phyloP scores from a whole-genome alignment of 192 early-diverging fungal species.

The Backusella tuberculispora region DNA sequence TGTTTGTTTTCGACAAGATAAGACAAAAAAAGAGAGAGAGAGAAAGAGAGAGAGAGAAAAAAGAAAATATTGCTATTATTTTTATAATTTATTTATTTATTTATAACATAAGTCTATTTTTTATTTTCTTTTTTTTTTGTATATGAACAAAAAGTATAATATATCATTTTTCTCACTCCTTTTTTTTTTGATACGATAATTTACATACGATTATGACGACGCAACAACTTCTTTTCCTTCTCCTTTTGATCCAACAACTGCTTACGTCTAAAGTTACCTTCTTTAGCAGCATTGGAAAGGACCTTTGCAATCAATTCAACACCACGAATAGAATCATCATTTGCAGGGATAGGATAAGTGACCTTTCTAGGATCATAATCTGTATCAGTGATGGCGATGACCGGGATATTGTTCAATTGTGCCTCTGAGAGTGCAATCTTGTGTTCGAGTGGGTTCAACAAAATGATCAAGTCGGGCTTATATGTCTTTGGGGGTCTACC shows the following conservation, averaged over 20 bases:
- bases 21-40: neutral
- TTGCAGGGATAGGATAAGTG: slow-evolving; percentile 92
- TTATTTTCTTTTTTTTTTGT: neutral
- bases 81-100: neutral
- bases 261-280: slow-evolving; percentile 56
- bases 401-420: slow-evolving; percentile 76
- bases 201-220: slow-evolving; percentile 4
- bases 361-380: slow-evolving; percentile 86
- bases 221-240: slow-evolving; percentile 27
- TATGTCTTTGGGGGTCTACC: slow-evolving; percentile 51
- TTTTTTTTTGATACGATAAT: neutral
- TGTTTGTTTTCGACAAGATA: neutral
- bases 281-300: slow-evolving; percentile 68
- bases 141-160: neutral
- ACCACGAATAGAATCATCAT: slow-evolving; percentile 85
- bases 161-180: neutral
- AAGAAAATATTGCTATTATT: neutral
- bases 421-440: slow-evolving; percentile 82
- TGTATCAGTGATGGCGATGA: slow-evolving; percentile 90
- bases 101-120: neutral
- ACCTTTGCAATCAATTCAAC: slow-evolving; percentile 85
- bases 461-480: slow-evolving; percentile 82
- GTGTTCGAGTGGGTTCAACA: slow-evolving; percentile 86
- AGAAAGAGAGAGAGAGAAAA: neutral
- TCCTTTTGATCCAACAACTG: slow-evolving; percentile 40